Conservation (phyloP, 495 filamentous ascomycete genomes). For the Massariosphaeria phaeospora region DNA sequence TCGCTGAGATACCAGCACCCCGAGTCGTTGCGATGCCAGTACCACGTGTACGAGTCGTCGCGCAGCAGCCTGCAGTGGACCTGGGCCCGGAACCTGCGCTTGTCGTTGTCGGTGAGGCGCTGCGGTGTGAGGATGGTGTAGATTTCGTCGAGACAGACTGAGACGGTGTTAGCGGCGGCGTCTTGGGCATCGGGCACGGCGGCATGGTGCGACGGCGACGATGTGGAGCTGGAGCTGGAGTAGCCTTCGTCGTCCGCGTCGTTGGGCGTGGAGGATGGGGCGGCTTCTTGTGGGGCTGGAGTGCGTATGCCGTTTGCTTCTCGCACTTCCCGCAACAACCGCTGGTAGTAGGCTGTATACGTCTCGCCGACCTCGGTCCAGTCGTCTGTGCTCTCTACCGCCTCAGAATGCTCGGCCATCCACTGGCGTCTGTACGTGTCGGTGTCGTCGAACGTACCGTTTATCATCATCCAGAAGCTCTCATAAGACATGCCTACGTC, state of each 20-base stretch:
- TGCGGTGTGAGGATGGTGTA: not conserved
- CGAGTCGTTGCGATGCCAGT: not conserved
- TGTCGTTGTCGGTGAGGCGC: no score
- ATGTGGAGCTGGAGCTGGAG: not conserved
- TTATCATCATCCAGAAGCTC: no score
- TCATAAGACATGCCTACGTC: no score
- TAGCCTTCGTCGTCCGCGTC: not conserved
- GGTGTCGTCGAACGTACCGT: no score
- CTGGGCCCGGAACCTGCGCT: no score
- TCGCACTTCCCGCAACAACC: not conserved
- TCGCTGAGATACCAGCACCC: not conserved
- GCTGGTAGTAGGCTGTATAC: not conserved
- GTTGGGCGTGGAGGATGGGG: no score
- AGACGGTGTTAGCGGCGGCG: not conserved
- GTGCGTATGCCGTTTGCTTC: not conserved
- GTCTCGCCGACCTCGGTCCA: not conserved
- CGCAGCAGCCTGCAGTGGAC: no score
- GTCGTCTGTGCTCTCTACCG: not conserved
- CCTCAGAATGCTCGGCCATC: no score
- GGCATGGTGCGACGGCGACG: not conserved
- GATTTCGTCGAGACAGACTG: not conserved
- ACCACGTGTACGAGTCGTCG: no score
- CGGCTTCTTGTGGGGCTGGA: no score
- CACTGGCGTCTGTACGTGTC: no score
- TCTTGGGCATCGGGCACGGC: not conserved